Evolutionary conservation across 2,329 filamentous ascomycete genomes (phyloP), one percentile per base, ranked within the genome.

Genomic region (Coniochaeta sp.): DNA sequence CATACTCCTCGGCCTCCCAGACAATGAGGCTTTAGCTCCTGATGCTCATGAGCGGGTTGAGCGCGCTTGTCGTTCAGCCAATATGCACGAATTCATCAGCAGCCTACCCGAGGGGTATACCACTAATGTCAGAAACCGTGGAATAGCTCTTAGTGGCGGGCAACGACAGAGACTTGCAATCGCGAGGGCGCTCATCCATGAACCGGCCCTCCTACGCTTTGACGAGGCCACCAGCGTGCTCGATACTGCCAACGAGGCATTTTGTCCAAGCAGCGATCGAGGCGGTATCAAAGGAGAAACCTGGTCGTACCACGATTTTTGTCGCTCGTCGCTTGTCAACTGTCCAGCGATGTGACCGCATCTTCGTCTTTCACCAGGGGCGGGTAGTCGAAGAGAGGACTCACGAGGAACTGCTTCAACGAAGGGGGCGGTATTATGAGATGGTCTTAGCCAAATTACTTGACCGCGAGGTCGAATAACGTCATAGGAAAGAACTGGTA

Each of bases 301-400:
- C 50, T 19, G 50, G 50, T 30, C 50, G 50, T 32, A 87, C 84
- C 0, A 85, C 82, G 0, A 81, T 87, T 54, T 76, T 83, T 17
- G 83, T 87, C 60, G 83, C 84, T 1, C 81, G 83, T 69, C 70
- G 80, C 4, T 70, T 83, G 6, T 79, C 77, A 0, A 82, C 80
- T 1, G 79, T 82, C 61, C 78, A 77, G 63, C 73, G 80, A 58
- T 83, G 84, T 0, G 81, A 87, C 63, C 77, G 81, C 59, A 87
- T 87, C 47, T 71, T 86, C 12, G 84, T 87, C 5, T 71, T 87
- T 60, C 73, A 80, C 8, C 72, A 79, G 60, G 84, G 84, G 0
- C 68, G 74, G 55, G 75, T 83, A 2, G 72, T 83, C 6, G 84
- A 87, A 68, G 73, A 81, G 65, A 84, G 84, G 0, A 80, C 77